Evolutionary conservation across 352 stramenopile species (phyloP).

Genomic region (Globisporangium ultimum): DNA sequence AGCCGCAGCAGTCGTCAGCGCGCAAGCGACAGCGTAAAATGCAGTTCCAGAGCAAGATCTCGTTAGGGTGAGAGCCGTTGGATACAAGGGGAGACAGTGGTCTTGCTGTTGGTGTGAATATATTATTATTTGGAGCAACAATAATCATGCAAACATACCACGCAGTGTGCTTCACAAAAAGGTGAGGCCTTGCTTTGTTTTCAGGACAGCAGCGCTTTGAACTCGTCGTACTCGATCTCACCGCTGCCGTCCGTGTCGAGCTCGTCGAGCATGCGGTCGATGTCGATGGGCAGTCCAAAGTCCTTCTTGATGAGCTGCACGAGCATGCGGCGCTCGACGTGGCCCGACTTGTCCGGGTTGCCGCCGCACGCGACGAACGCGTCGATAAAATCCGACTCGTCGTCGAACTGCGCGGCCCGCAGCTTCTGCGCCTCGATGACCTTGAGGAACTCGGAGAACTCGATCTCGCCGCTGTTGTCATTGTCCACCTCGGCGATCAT

Average conservation of each 20-base stretch:
- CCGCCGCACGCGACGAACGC: slow-evolving; percentile 95
- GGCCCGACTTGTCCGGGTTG: slow-evolving; percentile 87
- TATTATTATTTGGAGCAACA: slow-evolving; percentile 19
- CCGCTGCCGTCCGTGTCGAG: slow-evolving; percentile 93
- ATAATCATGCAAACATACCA: neutral
- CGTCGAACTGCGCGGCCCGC: slow-evolving; percentile 90
- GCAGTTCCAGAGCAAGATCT: slow-evolving; percentile 81
- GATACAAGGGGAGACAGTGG: neutral
- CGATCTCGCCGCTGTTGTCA: slow-evolving; percentile 94
- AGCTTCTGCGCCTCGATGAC: slow-evolving; percentile 98
- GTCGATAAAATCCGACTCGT: slow-evolving; percentile 97
- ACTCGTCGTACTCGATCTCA: slow-evolving; percentile 96
- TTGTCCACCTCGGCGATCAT: slow-evolving; percentile 95
- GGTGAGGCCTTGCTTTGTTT: neutral
- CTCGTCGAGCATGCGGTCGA: slow-evolving; percentile 95
- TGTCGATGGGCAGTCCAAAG: slow-evolving; percentile 95
- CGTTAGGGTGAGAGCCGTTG: slow-evolving; percentile 17
- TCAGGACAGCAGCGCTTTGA: slow-evolving; percentile 90
- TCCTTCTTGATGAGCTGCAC: slow-evolving; percentile 96
- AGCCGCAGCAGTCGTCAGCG: slow-evolving; percentile 17
- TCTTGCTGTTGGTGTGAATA: slow-evolving; percentile 13
- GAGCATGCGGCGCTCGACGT: slow-evolving; percentile 87
- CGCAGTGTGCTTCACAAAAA: too few relatives aligned
- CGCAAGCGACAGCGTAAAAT: slow-evolving; percentile 72
- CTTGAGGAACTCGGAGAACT: slow-evolving; percentile 97